Percentiles rank a stretch among this genome's conserved stretches.
These are phyloP conservation scores for Phytophthora sp. DNA, from an alignment of 352 stramenopile genomes.

Conservation along the genomic window DNA sequence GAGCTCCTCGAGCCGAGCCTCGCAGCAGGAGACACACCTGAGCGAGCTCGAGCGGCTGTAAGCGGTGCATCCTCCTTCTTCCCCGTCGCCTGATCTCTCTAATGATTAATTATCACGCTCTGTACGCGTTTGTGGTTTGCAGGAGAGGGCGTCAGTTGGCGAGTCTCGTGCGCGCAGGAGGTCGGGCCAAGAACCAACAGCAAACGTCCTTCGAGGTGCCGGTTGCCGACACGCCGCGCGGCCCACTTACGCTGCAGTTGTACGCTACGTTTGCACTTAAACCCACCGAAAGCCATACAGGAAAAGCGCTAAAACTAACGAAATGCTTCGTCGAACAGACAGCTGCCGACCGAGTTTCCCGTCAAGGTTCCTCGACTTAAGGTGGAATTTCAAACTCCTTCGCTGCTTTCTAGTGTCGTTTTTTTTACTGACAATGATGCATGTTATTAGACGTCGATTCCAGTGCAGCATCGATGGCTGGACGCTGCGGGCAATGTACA, in stretches of 20 bases:
- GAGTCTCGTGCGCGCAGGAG: slow-evolving; percentile 81
- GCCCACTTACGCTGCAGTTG: slow-evolving; percentile 55
- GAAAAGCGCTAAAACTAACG: slow-evolving; percentile 4
- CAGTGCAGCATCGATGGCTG: slow-evolving; percentile 77
- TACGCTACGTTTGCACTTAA: slow-evolving; percentile 26
- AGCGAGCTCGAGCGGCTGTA: slow-evolving; percentile 85
- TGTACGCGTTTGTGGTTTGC: slow-evolving; percentile 14
- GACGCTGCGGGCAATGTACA: slow-evolving; percentile 75
- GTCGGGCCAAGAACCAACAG: slow-evolving; percentile 85
- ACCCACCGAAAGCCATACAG: not conserved
- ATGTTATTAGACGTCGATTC: slow-evolving; percentile 58
- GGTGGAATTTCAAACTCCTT: slow-evolving; percentile 40
- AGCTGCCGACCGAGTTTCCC: slow-evolving; percentile 73
- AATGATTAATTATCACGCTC: not conserved
- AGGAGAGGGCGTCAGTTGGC: slow-evolving; percentile 79
- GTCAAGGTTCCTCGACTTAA: slow-evolving; percentile 70
- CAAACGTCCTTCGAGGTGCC: slow-evolving; percentile 86
- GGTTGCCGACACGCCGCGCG: slow-evolving; percentile 63
- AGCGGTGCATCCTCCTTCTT: slow-evolving; percentile 22
- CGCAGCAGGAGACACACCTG: slow-evolving; percentile 74
- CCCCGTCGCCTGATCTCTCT: slow-evolving; percentile 2
- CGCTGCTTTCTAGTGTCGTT: not conserved
- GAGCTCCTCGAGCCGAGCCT: slow-evolving; percentile 53
- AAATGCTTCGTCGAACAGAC: slow-evolving; percentile 41
- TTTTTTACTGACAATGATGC: not conserved